Evolutionary conservation across 192 early-diverging fungal genomes (phyloP).

Genomic region (Diversispora eburnea): DNA sequence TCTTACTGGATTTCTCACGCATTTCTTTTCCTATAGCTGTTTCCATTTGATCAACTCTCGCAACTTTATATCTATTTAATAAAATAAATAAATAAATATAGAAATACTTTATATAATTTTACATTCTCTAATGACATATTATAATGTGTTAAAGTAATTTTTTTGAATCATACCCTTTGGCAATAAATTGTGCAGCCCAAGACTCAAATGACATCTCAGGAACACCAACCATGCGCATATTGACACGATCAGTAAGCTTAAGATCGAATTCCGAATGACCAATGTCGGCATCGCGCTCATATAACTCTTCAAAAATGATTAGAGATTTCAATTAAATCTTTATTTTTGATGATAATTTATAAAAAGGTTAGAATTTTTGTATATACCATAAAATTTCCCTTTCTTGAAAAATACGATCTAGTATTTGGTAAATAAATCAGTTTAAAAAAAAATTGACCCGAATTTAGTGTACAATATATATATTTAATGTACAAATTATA

Average conservation of each 20-base stretch:
- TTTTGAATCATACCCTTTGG: slow-evolving; percentile 64
- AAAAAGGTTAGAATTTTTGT: not conserved
- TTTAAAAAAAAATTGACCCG: not conserved
- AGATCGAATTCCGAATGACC: slow-evolving; percentile 95
- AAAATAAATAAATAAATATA: not conserved
- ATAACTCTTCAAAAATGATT: slow-evolving; percentile 68
- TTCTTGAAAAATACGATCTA: slow-evolving; percentile 96
- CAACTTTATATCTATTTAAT: slow-evolving; percentile 66
- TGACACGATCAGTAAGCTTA: slow-evolving; percentile 91
- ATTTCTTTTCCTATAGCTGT: slow-evolving; percentile 90
- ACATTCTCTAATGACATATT: not conserved
- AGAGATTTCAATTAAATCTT: not conserved
- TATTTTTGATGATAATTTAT: no score
- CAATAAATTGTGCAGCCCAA: slow-evolving; percentile 88
- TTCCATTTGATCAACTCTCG: slow-evolving; percentile 97
- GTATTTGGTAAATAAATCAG: not conserved
- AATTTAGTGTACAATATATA: not conserved
- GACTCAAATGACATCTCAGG: slow-evolving; percentile 91
- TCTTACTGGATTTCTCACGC: slow-evolving; percentile 60
- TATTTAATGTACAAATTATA: not conserved
- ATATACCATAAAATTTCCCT: slow-evolving; percentile 86
- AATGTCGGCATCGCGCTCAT: slow-evolving; percentile 97
- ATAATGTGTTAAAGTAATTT: no score
- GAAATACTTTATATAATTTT: not conserved
- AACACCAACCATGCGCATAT: slow-evolving; percentile 99